These are phyloP conservation scores for Elongisporangium senticosum DNA, from an alignment of 352 stramenopile species.

Conservation along the genomic window DNA sequence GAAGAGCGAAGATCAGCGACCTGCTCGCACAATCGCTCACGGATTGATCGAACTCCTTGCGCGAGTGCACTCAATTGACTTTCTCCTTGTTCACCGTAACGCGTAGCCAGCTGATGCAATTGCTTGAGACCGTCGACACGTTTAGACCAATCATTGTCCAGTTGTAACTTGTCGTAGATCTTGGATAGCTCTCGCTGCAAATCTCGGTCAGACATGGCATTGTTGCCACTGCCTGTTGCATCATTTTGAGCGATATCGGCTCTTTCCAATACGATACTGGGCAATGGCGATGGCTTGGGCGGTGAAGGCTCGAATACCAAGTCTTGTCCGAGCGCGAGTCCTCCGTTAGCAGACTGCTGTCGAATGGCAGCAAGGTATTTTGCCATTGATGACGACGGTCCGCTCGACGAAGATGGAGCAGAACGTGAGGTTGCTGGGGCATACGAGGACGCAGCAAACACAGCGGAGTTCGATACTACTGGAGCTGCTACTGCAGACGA, in stretches of 20 bases:
- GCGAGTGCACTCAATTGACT: slow-evolving; percentile 22
- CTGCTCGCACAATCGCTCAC: slow-evolving; percentile 65
- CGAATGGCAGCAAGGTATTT: slow-evolving; percentile 45
- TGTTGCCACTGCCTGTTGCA: background rate
- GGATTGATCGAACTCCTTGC: slow-evolving; percentile 40
- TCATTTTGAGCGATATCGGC: background rate
- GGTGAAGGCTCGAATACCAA: background rate
- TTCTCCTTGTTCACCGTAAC: slow-evolving; percentile 33
- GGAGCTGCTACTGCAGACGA: background rate
- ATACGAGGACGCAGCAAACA: slow-evolving; percentile 46
- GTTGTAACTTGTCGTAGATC: slow-evolving; percentile 48
- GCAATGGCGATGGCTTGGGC: background rate
- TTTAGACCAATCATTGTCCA: slow-evolving; percentile 74
- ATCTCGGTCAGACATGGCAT: slow-evolving; percentile 44
- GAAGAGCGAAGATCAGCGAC: slow-evolving; percentile 75
- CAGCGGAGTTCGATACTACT: slow-evolving; percentile 15
- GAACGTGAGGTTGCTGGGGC: slow-evolving; percentile 30
- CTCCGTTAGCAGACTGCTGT: slow-evolving; percentile 8
- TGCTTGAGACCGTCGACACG: slow-evolving; percentile 64
- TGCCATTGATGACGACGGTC: slow-evolving; percentile 37
- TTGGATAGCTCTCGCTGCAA: slow-evolving; percentile 52
- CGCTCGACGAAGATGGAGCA: background rate
- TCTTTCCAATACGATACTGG: background rate
- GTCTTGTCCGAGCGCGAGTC: background rate
- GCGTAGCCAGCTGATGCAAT: slow-evolving; percentile 47